Percentiles rank a stretch among this genome's conserved stretches.
Evolutionary conservation across 495 filamentous ascomycete species (phyloP).

Genomic region (Melanomma pulvis-pyrius): DNA sequence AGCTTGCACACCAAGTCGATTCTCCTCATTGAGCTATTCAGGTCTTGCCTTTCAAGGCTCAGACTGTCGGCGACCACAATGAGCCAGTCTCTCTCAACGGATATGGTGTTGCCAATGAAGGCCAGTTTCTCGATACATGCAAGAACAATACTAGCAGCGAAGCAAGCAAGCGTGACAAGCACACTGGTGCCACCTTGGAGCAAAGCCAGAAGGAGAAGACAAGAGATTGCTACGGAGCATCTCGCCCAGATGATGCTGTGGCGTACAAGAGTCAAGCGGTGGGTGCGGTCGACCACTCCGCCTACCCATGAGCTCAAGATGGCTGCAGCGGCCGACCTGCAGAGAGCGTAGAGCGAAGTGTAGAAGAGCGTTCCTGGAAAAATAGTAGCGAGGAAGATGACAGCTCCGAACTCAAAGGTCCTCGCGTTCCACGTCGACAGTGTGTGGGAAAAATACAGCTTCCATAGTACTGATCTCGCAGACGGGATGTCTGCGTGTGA

Average conservation of each 20-base stretch:
- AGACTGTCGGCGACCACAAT: conserved; percentile 27
- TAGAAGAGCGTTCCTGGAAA: conserved; percentile 36
- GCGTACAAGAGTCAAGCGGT: conserved; percentile 24
- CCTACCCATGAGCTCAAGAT: conserved; percentile 32
- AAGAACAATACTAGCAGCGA: conserved; percentile 18
- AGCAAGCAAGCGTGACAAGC: neutral
- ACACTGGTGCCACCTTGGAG: neutral
- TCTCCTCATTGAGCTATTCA: conserved; percentile 38
- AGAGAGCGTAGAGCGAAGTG: conserved; percentile 34
- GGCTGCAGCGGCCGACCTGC: conserved; percentile 26
- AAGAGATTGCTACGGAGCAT: conserved; percentile 31
- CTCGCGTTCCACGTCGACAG: conserved; percentile 39
- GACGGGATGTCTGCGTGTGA: neutral
- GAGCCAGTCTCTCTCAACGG: conserved; percentile 37
- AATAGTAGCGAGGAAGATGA: conserved; percentile 37
- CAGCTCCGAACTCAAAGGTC: conserved; percentile 38
- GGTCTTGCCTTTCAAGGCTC: conserved; percentile 16
- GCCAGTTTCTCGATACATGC: conserved; percentile 36
- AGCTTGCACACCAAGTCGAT: conserved; percentile 39
- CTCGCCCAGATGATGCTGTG: conserved; percentile 33
- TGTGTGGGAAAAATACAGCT: conserved; percentile 37
- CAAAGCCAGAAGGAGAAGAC: conserved; percentile 15
- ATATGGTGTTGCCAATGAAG: conserved; percentile 32
- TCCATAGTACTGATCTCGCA: conserved; percentile 15
- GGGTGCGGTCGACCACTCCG: conserved; percentile 21